Evolutionary conservation across 2,329 filamentous ascomycete genomes (phyloP).

Genomic region (Myriosclerotinia curreyana): DNA sequence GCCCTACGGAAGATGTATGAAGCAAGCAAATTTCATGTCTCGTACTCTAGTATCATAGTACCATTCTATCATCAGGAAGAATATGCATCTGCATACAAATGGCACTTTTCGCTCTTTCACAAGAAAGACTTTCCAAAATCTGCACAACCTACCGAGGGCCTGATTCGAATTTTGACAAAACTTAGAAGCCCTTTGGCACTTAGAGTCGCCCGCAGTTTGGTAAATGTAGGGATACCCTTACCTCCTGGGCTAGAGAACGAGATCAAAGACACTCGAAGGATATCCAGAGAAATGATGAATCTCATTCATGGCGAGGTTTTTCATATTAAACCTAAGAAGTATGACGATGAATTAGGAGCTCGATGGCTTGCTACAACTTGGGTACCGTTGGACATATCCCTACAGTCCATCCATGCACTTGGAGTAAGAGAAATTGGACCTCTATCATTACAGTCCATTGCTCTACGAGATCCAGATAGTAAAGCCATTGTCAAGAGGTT

Average conservation of each 20-base stretch:
- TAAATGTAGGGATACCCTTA: constrained; percentile 32
- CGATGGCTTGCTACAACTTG: constrained; percentile 76
- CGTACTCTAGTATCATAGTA: constrained; percentile 46
- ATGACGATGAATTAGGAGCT: constrained; percentile 71
- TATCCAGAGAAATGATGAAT: constrained; percentile 40
- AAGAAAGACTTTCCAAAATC: constrained; percentile 44
- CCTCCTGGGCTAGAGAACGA: constrained; percentile 22
- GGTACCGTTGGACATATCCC: constrained; percentile 68
- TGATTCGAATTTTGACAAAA: constrained; percentile 42
- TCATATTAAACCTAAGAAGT: constrained; percentile 44
- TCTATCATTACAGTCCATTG: constrained; percentile 73
- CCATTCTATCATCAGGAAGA: constrained; percentile 41
- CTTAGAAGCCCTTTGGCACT: constrained; percentile 36
- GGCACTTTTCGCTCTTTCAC: constrained; percentile 47
- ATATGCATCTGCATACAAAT: constrained; percentile 43
- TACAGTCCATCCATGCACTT: constrained; percentile 66
- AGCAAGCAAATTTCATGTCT: constrained; percentile 40
- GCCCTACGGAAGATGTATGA: constrained; percentile 45
- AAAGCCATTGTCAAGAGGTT: constrained; percentile 58
- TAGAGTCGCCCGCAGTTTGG: constrained; percentile 32
- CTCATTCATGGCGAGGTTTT: constrained; percentile 36
- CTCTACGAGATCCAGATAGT: constrained; percentile 57
- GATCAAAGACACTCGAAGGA: constrained; percentile 24
- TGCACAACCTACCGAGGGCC: constrained; percentile 41
- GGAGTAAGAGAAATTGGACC: constrained; percentile 72